Base-by-base conservation (phyloP, 2,329 filamentous ascomycete genomes). In the Thermothelomyces thermophilus region DNA sequence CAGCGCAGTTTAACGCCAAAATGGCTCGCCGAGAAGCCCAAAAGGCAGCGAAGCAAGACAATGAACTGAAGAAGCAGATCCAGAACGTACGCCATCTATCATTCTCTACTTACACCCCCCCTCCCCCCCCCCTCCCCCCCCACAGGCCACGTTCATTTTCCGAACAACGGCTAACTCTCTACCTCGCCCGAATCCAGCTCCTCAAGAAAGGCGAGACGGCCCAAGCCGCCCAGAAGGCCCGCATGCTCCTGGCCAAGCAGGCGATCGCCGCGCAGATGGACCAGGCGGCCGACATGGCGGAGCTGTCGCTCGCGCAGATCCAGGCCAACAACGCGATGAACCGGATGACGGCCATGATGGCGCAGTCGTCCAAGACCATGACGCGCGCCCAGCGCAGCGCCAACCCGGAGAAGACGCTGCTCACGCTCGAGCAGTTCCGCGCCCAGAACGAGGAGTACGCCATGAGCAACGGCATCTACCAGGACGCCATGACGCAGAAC, bases 401-500 rank as follows among this genome's bases (percentile, higher is more conserved):
- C 62, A 82, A 81, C 60, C 77, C 78, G 0, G 79, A 82, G 64
- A 73, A 75, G 71, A 82, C 79, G 47, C 75, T 82, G 56, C 68
- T 76, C 42, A 79, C 79, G 7, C 73, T 82, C 57, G 79, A 82
- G 62, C 76, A 80, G 60, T 80, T 78, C 72, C 76, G 76, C 64
- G 68, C 73, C 55, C 79, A 82, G 62, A 82, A 80, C 67, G 79
- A 82, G 64, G 79, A 82, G 60, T 81, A 81, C 66, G 75, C 77
- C 66, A 78, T 82, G 70, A 76, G 72, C 64, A 81, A 80, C 66
- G 77, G 83, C 58, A 89, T 90, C 69, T 93, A 93, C 69, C 87
- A 91, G 68, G 89, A 90, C 63, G 87, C 88, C 52, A 91, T 90
- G 55, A 82, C 80, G 19, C 84, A 86, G 53, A 86, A 85, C 33